These are phyloP conservation scores for Vigna trinervia DNA, from an alignment of 306 rosid genomes.

Conservation along the genomic window DNA sequence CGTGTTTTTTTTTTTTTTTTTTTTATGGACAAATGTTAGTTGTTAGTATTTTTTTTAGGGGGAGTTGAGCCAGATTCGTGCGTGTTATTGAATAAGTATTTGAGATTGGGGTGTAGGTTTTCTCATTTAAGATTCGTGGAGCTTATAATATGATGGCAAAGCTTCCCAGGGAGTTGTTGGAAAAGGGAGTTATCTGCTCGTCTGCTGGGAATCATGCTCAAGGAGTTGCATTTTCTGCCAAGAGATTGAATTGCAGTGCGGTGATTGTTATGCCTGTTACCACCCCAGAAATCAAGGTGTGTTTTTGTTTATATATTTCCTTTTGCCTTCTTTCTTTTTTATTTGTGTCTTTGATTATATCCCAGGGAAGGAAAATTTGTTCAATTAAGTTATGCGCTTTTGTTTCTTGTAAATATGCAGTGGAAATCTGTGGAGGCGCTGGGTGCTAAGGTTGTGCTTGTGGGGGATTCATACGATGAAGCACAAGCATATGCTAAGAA, in stretches of 20 bases:
- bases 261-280: conserved; percentile 94
- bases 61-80: background rate
- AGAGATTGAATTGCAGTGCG: conserved; percentile 73
- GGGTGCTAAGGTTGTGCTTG: conserved; percentile 85
- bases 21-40: too few species aligned
- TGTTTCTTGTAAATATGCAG: conserved; percentile 48
- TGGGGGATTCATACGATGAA: conserved; percentile 93
- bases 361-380: background rate
- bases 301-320: background rate
- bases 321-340: conserved; percentile 8
- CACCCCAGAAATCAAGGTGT: conserved; percentile 92
- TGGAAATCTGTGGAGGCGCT: conserved; percentile 87
- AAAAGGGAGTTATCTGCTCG: conserved; percentile 89
- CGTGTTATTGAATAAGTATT: conserved; percentile 17
- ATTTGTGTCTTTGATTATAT: background rate
- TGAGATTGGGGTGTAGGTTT: conserved; percentile 59
- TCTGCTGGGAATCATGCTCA: conserved; percentile 99
- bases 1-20: background rate
- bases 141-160: conserved; percentile 99
- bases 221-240: conserved; percentile 93
- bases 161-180: conserved; percentile 68
- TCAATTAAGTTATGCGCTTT: conserved; percentile 15
- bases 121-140: conserved; percentile 95
- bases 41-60: too few species aligned
- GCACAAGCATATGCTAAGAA: conserved; percentile 94